Conservation (phyloP, 2,329 filamentous ascomycete genomes). For the Scopulariopsis brevicaulis region DNA sequence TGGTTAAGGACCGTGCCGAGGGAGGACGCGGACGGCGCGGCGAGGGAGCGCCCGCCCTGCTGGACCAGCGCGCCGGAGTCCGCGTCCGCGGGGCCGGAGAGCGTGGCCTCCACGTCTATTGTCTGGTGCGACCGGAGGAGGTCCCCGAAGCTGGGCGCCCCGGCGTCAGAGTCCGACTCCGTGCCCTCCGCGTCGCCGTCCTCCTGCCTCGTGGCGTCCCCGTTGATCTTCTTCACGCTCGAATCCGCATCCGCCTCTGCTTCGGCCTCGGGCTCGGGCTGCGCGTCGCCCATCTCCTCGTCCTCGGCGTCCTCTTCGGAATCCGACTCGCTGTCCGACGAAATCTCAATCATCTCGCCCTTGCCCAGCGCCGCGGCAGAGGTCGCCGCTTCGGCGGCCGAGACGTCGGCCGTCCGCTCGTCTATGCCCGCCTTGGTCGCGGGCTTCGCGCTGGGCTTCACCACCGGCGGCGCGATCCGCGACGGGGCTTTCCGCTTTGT, state of each 20-base stretch:
- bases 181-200: conserved; percentile 15
- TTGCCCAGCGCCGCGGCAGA: conserved; percentile 15
- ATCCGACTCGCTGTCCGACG: conserved; percentile 40
- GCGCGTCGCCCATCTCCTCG: conserved; percentile 4
- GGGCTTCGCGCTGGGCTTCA: conserved; percentile 40
- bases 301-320: conserved; percentile 24
- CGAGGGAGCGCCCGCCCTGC: conserved; percentile 29
- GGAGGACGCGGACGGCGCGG: conserved; percentile 62
- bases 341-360: conserved; percentile 41
- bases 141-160: conserved; percentile 72
- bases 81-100: conserved; percentile 20
- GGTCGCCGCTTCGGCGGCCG: conserved; percentile 25
- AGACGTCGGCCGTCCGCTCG: conserved; percentile 45
- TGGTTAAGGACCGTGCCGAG: conserved; percentile 89
- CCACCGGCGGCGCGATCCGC: conserved; percentile 43
- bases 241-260: background rate
- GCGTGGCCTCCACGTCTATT: conserved; percentile 61
- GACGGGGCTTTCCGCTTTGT: conserved; percentile 49
- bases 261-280: background rate
- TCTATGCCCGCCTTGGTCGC: conserved; percentile 39
- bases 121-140: conserved; percentile 62
- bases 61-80: conserved; percentile 20
- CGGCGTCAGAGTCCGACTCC: conserved; percentile 32
- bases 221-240: conserved; percentile 10
- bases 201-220: conserved; percentile 14